Evolutionary conservation across 2,329 filamentous ascomycete species (phyloP).

Genomic region (Drechslera avenae): DNA sequence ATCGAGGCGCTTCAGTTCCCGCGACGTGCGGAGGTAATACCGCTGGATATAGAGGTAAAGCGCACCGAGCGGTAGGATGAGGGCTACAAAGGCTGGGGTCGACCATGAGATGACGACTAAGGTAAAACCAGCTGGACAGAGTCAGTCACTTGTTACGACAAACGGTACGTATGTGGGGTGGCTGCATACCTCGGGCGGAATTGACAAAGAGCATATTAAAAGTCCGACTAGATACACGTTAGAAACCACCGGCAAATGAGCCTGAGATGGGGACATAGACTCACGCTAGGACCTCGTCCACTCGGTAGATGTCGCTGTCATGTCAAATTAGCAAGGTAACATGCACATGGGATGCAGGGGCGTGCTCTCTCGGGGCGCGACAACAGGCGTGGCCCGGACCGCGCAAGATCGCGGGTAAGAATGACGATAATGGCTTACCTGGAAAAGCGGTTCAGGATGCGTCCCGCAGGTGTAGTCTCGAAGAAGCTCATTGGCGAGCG

Average conservation of each 20-base stretch:
- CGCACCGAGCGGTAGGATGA: slow-evolving; percentile 79
- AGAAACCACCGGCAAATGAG: slow-evolving; percentile 21
- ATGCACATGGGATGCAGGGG: background rate
- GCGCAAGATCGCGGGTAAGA: slow-evolving; percentile 8
- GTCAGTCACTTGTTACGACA: slow-evolving; percentile 31
- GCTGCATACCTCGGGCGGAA: slow-evolving; percentile 53
- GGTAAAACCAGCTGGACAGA: slow-evolving; percentile 68
- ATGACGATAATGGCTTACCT: slow-evolving; percentile 61
- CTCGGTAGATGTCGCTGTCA: slow-evolving; percentile 72
- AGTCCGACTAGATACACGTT: slow-evolving; percentile 63
- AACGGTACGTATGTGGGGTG: slow-evolving; percentile 11
- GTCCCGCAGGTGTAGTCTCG: slow-evolving; percentile 93
- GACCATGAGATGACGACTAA: slow-evolving; percentile 81
- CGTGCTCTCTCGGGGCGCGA: slow-evolving; percentile 1
- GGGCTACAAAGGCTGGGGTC: slow-evolving; percentile 77
- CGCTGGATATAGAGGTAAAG: slow-evolving; percentile 93
- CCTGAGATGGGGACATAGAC: slow-evolving; percentile 26
- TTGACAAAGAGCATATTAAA: slow-evolving; percentile 84
- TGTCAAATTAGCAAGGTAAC: slow-evolving; percentile 22
- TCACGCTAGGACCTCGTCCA: slow-evolving; percentile 87
- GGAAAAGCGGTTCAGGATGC: slow-evolving; percentile 95
- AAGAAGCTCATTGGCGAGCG: slow-evolving; percentile 98
- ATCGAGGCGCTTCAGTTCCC: slow-evolving; percentile 94
- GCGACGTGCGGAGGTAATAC: slow-evolving; percentile 94
- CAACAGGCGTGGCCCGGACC: slow-evolving; percentile 11